Evolutionary conservation across 306 rosid species (phyloP).

Genomic region (Prunus mume): DNA sequence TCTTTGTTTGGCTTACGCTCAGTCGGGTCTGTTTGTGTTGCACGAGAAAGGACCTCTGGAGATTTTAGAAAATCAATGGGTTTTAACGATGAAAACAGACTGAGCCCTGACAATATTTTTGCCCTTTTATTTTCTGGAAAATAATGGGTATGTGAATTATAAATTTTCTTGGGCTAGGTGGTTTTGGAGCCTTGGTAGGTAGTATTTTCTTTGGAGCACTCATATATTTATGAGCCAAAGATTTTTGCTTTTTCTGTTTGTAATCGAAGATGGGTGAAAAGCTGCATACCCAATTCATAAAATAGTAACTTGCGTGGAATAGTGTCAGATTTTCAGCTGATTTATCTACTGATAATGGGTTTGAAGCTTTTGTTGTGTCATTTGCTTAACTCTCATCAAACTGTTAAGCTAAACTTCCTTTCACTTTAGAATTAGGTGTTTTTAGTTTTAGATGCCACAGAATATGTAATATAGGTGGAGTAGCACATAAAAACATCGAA

Average conservation of each 20-base stretch:
- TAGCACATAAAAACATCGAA: neutral
- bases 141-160: neutral
- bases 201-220: neutral
- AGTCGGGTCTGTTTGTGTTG: constrained; percentile 6
- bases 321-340: neutral
- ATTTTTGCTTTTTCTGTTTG: neutral
- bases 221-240: neutral
- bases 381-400: neutral
- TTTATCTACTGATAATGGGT: constrained; percentile 1
- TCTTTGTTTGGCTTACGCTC: neutral
- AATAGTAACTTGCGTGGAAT: neutral
- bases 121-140: neutral
- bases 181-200: neutral
- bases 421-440: neutral
- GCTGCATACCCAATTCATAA: neutral
- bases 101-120: neutral
- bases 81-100: neutral
- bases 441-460: neutral
- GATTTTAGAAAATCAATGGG: neutral
- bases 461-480: neutral
- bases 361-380: neutral
- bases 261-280: too few species aligned
- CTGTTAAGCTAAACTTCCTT: neutral
- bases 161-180: neutral
- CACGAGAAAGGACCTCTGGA: neutral